Base-by-base conservation (phyloP, 768 basidiomycete genomes). In the Lentinula guzmanii region DNA sequence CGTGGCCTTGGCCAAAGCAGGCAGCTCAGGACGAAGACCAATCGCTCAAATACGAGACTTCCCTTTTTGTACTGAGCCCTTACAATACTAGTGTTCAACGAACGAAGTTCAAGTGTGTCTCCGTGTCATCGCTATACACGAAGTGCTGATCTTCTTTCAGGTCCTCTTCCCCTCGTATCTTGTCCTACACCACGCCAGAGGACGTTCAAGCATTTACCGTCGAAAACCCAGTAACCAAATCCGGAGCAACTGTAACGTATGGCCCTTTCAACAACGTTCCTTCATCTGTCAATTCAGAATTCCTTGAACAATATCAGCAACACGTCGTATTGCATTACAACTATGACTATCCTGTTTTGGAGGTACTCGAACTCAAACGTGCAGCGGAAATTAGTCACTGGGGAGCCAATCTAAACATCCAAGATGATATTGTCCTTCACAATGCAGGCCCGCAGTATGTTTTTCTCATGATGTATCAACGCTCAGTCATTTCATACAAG, bases 331-430 rank as follows among this genome's bases (percentile, higher is more conserved):
- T 97, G 2, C 94, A 96, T 70, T 98, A 94, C 75, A 77, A 80
- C 65, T 88, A 89, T 61, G 90, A 88, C n/a, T 79, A 86, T 62
- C 93, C 96, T 0, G 84, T 97, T 46, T 70, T 95, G 24, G 86
- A 93, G 65, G 76, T 98, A 56, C 80, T 77, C 35, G 86, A 79
- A 46, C 82, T 97, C 35, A 81, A 84, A 62, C 86, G 97, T 53
- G 68, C 81, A 0, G 93, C 88, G 1, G 96, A 99, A 75, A 86
- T 99, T 65, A 96, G 94, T 65, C 96, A 98, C 70, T 98, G 96
- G 97, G 95, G 96, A 37, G 85, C 86, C 45, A 97, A 97, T 72
- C 71, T 99, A 41, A 97, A 98, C 69, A 89, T 95, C 34, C 86
- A 98, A 71, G 95, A 99, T 74, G 83, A 91, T 37, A 85, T 97